Evolutionary conservation across 768 basidiomycete genomes (phyloP), one percentile per base, ranked within the genome.

Genomic region (Kwoniella sp.): DNA sequence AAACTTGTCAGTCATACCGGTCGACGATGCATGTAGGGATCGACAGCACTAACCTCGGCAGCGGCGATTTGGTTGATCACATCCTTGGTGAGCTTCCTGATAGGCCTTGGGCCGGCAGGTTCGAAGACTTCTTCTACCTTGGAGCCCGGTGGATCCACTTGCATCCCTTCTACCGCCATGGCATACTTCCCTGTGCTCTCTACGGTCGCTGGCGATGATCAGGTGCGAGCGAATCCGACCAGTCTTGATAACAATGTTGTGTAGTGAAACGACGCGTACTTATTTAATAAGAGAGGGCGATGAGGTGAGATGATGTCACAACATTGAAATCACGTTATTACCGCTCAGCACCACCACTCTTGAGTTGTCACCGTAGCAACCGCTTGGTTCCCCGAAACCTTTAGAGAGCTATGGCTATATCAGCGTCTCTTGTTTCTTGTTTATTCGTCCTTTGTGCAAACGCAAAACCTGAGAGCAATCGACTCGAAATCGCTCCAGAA

Each of bases 51-150:
- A 45, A 84, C 85, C 79, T 86, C 86, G 30, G 85, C 85, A 0
- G 86, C 86, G 12, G 93, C 93, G 70, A 97, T 97, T 47, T 90
- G 86, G 75, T 95, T 95, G 58, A 97, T 91, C 54, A 94, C 87
- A 0, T 89, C 86, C 70, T 94, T 88, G 22, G 89, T 86, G 1
- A 95, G 86, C 25, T 88, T 86, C 55, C 85, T 85, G 63, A 96
- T 96, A 4, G 82, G 81, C 45, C 67, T 75, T 2, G 83, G 82
- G 4, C 73, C 71, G 15, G 50, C 31, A 4, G 74, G 74, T 50
- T 66, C 70, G 50, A 54, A 66, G 12, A 61, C 58, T 22, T 55
- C 68, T 15, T 12, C 51, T n/a, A 13, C 23, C 4, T 63, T 55
- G 1, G 60, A 45, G 5, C 38, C 63, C n/a, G 4, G 23, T 23